Evolutionary conservation across 805 yeast genomes (phyloP), one percentile per base, ranked within the genome.

Genomic region (Yamadazyma kitorensis): DNA sequence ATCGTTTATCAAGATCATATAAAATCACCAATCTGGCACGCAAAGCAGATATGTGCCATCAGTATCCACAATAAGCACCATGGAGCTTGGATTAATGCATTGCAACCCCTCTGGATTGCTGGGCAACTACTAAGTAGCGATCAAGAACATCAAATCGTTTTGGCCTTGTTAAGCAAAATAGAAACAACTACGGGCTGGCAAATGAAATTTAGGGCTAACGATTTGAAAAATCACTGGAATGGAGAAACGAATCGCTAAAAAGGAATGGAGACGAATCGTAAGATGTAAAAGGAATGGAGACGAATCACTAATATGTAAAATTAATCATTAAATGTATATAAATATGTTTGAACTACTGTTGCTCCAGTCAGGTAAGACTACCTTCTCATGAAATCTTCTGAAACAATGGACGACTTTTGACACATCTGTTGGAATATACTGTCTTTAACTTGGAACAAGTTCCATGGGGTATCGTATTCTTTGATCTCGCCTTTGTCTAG

Each of bases 401-500:
- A 64, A 2, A 57, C 59, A 34, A 73, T 70, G 31, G 54, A 58
- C 2, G 75, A 62, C 37, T 61, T 64, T 26, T 70, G 75, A 58
- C 94, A 85, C 89, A 85, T 83, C 39, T 73, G 74, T 49, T 72
- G 72, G 66, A 83, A 84, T 22, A 74, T 65, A 30, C 82, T 66
- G 19, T 64, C 66, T 27, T 65, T 56, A 31, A 68, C 56, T 4
- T 32, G 24, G 47, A 84, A 68, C 41, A 86, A 70, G 6, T 69
- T 71, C 56, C 72, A 74, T 1, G 95, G 95, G 29, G 78, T 76
- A 46, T 81, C 95, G 48, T 73, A 85, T 53, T 86, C 95, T 29
- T 68, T 72, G 5, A 83, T 76, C 48, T 74, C 74, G 39, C 96
- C 95, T 29, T 82, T 79, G 51, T 86, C 95, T 68, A 86, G 68